Evolutionary conservation across 768 basidiomycete genomes (phyloP).

Genomic region (Termitomyces sp.): DNA sequence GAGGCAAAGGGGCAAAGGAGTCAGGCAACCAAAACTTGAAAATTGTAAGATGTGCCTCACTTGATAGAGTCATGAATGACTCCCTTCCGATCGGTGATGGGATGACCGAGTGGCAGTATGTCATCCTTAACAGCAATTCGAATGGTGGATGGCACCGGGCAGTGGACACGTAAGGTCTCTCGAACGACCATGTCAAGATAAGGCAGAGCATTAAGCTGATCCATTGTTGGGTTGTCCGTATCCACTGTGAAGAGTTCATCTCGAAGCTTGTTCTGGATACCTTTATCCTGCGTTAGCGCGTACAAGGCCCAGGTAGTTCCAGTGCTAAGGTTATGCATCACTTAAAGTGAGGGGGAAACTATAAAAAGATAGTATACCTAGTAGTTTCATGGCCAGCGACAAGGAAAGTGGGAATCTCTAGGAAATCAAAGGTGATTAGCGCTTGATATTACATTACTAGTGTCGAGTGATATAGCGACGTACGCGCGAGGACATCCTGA

Average conservation of each 20-base stretch:
- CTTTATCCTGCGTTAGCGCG: slow-evolving; percentile 44
- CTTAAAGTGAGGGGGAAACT: background rate
- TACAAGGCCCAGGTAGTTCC: slow-evolving; percentile 59
- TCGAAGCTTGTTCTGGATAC: slow-evolving; percentile 53
- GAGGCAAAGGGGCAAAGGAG: too few species aligned
- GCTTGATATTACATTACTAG: background rate
- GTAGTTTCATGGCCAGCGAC: slow-evolving; percentile 49
- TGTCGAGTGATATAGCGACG: background rate
- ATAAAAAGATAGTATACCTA: slow-evolving; percentile 22
- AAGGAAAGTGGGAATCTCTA: slow-evolving; percentile 49
- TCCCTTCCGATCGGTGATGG: slow-evolving; percentile 42
- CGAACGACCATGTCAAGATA: slow-evolving; percentile 66
- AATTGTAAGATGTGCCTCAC: slow-evolving; percentile 22
- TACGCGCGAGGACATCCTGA: slow-evolving; percentile 17
- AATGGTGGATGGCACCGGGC: slow-evolving; percentile 43
- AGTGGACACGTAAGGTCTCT: slow-evolving; percentile 56
- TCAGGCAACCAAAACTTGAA: background rate
- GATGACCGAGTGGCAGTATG: slow-evolving; percentile 43
- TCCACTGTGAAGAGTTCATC: slow-evolving; percentile 50
- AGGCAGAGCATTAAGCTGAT: slow-evolving; percentile 59
- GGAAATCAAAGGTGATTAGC: background rate
- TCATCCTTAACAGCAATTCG: slow-evolving; percentile 51
- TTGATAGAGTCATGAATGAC: slow-evolving; percentile 33
- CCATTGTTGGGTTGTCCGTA: slow-evolving; percentile 65
- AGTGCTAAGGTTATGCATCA: slow-evolving; percentile 24